Percentiles rank a stretch among this genome's conserved stretches.
phyloP scores from a whole-genome alignment of 1,139 yeast species.

The Groenewaldozyma auringiensis region DNA sequence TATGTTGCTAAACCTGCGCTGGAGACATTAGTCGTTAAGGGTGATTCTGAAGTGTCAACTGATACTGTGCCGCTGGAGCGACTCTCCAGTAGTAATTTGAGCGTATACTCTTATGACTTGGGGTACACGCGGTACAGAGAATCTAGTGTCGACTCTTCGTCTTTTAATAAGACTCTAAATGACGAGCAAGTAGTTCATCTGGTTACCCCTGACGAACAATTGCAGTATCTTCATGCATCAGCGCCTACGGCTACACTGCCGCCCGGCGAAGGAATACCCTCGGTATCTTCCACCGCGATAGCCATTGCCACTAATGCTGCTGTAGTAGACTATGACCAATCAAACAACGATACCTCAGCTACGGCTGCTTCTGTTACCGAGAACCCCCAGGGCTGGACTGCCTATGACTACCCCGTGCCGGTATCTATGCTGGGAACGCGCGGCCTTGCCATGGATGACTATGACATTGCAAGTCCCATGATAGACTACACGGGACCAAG shows the following conservation, averaged over 20 bases:
- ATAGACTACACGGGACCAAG: conserved; percentile 16
- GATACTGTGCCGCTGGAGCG: background rate
- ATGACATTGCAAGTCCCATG: conserved; percentile 9
- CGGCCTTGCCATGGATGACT: conserved; percentile 3
- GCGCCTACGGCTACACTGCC: background rate
- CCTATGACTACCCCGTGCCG: conserved; percentile 14
- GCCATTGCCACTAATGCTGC: background rate
- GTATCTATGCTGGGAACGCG: conserved; percentile 8
- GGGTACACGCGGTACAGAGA: background rate
- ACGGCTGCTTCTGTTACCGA: conserved; percentile 9
- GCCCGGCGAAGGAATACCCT: background rate
- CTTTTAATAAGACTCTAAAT: background rate
- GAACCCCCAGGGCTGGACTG: conserved; percentile 11
- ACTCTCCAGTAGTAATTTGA: conserved; percentile 5
- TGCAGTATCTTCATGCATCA: background rate
- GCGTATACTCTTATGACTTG: conserved; percentile 6
- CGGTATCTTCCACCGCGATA: background rate
- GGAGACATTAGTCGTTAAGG: no score
- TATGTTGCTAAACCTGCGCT: conserved; percentile 1
- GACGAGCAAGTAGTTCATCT: background rate
- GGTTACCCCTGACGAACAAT: background rate
- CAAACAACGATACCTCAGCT: conserved; percentile 1
- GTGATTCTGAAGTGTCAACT: no score
- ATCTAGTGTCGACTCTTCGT: background rate
- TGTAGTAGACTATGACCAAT: background rate